A percentile compares a stretch with the other conserved stretches of the same genome.
phyloP scores from a whole-genome alignment of 768 basidiomycete genomes.

The Lactarius hatsudake region DNA sequence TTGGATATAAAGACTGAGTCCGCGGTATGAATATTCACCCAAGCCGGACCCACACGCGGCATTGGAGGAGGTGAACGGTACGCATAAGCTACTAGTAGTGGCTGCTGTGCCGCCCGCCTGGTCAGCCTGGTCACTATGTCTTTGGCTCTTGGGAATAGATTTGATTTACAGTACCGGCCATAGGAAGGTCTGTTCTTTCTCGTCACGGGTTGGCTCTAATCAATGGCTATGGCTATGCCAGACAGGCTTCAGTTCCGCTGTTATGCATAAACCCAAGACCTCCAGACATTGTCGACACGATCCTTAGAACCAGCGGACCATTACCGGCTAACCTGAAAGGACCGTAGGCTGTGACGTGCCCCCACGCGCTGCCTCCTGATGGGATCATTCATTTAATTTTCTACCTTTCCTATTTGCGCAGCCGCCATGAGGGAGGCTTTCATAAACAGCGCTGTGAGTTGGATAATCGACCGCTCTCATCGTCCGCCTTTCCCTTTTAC shows the following conservation, averaged over 20 bases:
- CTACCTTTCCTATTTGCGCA: background rate
- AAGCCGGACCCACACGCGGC: constrained; percentile 56
- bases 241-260: background rate
- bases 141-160: background rate
- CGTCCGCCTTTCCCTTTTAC: background rate
- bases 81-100: background rate
- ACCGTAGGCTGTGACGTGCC: background rate
- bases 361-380: background rate
- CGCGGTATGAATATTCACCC: constrained; percentile 51
- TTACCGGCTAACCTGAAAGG: background rate
- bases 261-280: background rate
- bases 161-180: background rate
- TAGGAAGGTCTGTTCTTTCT: background rate
- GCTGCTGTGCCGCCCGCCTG: background rate
- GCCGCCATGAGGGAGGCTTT: background rate
- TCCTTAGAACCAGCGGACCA: background rate
- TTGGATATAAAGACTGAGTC: constrained; percentile 46
- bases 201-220: background rate
- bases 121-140: background rate
- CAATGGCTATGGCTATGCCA: background rate
- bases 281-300: background rate
- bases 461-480: background rate
- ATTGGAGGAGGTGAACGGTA: constrained; percentile 37
- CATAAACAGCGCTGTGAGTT: background rate
- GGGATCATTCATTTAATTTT: background rate